Percentiles rank a stretch among this genome's conserved stretches.
phyloP scores from a whole-genome alignment of 2,329 filamentous ascomycete species.

The Ustulina deusta region DNA sequence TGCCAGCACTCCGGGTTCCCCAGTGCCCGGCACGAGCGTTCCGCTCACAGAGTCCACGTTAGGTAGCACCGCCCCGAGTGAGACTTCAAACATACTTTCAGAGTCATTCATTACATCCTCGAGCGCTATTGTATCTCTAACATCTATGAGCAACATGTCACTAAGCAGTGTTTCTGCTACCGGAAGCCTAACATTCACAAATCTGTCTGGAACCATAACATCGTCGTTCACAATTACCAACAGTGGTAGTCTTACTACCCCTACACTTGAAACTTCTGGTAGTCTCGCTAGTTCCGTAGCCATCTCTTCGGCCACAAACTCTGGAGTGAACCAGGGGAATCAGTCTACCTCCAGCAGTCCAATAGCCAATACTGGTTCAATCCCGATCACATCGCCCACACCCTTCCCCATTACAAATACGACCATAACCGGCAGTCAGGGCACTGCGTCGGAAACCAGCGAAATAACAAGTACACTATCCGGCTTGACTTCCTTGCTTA shows the following conservation, averaged over 20 bases:
- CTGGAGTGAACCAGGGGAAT: constrained; percentile 22
- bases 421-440: constrained; percentile 9
- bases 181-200: constrained; percentile 42
- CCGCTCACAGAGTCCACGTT: constrained; percentile 18
- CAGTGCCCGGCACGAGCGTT: constrained; percentile 22
- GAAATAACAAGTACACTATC: constrained; percentile 6
- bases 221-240: constrained; percentile 32
- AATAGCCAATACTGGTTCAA: constrained; percentile 17
- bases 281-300: constrained; percentile 17
- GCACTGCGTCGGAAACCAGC: constrained; percentile 12
- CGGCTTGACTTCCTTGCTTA: constrained; percentile 8
- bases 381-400: constrained; percentile 12
- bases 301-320: constrained; percentile 12
- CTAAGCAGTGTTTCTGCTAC: constrained; percentile 45
- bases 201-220: constrained; percentile 24
- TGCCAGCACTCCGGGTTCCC: constrained; percentile 32
- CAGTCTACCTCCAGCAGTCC: constrained; percentile 16
- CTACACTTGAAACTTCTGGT: constrained; percentile 19
- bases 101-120: background rate
- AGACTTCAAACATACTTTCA: background rate
- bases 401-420: background rate
- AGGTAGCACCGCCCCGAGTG: background rate
- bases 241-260: constrained; percentile 24
- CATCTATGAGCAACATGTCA: constrained; percentile 20
- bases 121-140: background rate